Base-by-base conservation (phyloP, 2,329 filamentous ascomycete genomes). In the Colletotrichum liaoningense region DNA sequence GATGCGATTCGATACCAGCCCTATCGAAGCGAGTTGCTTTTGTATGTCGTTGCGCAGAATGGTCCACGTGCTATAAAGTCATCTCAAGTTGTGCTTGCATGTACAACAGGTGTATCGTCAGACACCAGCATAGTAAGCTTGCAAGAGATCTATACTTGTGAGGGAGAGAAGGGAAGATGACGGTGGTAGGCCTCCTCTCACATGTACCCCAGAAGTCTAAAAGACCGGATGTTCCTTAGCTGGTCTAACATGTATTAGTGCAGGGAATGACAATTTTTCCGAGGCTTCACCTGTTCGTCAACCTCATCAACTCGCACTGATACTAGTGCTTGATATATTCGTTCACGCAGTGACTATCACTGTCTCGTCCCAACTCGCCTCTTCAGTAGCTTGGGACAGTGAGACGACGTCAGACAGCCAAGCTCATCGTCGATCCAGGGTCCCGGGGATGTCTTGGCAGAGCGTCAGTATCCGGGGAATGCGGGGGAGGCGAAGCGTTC, bases 401-500 rank as follows among this genome's bases (percentile, higher is more conserved):
- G 38, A n/a, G 46, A 72, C 64, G 69, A 72, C 69, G 63, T 72
- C 69, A 72, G 69, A 72, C 42, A 54, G 46, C 30, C 16, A 26
- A 42, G 56, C 60, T 11, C n/a, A 28, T 56, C 26, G 69, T 42
- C 46, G 56, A 63, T 72, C 33, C n/a, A 68, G 63, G 68, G 56
- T 54, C 49, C 69, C 14, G 62, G 52, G 52, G 60, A n/a, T 19
- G 19, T 49, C 42, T 62, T 22, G 46, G 38, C 26, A 58, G 24
- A n/a, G 16, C 12, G 19, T 33, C 54, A 19, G 6, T 58, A 24
- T 57, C 52, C 52, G 42, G 42, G 19, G 8, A 24, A 65, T 63
- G 66, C 57, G 66, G 57, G 66, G 66, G 28, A 63, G 46, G 30
- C 42, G 54, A 22, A 30, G 9, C 63, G 42, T 49, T 49, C 42